phyloP scores from a whole-genome alignment of 2,329 filamentous ascomycete genomes.

The Leptographium wingfieldii region DNA sequence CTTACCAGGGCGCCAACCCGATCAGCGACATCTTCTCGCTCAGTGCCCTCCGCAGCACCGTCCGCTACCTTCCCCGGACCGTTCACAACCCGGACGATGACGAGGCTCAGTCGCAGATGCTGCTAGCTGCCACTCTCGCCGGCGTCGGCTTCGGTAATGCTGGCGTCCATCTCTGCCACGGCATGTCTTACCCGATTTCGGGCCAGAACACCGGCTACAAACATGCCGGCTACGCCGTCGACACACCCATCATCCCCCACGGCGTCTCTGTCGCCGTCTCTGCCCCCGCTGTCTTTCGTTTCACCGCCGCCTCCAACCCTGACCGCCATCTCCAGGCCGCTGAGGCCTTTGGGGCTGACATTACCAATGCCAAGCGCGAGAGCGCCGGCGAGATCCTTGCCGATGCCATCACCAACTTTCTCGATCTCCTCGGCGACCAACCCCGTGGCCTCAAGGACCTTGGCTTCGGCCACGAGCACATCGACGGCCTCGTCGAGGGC shows the following conservation, averaged over 20 bases:
- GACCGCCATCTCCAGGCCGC: constrained; percentile 66
- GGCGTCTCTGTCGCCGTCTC: constrained; percentile 66
- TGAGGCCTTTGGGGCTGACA: constrained; percentile 42
- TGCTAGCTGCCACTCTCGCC: constrained; percentile 83
- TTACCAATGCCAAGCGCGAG: constrained; percentile 75
- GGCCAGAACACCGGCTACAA: constrained; percentile 87
- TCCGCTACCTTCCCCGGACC: constrained; percentile 85
- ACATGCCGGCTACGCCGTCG: constrained; percentile 74
- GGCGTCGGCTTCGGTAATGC: constrained; percentile 97
- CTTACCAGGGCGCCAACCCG: constrained; percentile 94
- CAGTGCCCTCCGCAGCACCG: constrained; percentile 66
- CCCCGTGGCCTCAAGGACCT: constrained; percentile 73
- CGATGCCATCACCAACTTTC: constrained; percentile 70
- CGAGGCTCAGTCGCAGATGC: constrained; percentile 91
- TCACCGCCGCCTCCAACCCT: constrained; percentile 55
- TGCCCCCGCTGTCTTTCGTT: constrained; percentile 37
- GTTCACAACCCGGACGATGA: constrained; percentile 79
- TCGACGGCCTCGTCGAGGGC: constrained; percentile 80
- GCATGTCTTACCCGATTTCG: constrained; percentile 97
- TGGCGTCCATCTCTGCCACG: constrained; percentile 69
- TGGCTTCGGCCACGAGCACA: constrained; percentile 63
- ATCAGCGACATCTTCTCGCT: constrained; percentile 97
- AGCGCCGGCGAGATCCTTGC: constrained; percentile 79
- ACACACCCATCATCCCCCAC: constrained; percentile 76
- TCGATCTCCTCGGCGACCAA: constrained; percentile 78